Percentiles rank a stretch among this genome's conserved stretches.
Evolutionary conservation across 2,329 filamentous ascomycete species (phyloP).

Genomic region (Penicillium occitanis): DNA sequence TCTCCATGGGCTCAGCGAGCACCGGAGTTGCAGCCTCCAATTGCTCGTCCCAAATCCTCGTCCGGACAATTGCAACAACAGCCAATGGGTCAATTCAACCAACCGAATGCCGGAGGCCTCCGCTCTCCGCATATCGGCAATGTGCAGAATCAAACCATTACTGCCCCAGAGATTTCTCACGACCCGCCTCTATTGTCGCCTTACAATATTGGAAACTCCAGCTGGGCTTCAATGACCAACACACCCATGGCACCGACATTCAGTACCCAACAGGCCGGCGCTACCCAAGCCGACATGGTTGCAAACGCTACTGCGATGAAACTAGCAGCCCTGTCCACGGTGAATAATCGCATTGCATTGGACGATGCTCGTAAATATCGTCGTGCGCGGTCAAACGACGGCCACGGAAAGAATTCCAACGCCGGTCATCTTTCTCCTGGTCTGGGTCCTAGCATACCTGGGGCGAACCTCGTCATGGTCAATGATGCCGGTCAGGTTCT

Average conservation of each 20-base stretch:
- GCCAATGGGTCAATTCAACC: slow-evolving; percentile 90
- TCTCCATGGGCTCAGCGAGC: slow-evolving; percentile 74
- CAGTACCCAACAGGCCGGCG: slow-evolving; percentile 55
- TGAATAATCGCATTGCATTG: slow-evolving; percentile 95
- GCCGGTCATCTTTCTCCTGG: slow-evolving; percentile 64
- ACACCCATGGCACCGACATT: slow-evolving; percentile 94
- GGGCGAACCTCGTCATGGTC: slow-evolving; percentile 85
- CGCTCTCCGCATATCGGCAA: slow-evolving; percentile 76
- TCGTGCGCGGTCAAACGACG: slow-evolving; percentile 84
- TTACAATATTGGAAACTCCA: slow-evolving; percentile 72
- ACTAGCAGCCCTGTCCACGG: slow-evolving; percentile 89
- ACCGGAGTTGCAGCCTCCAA: slow-evolving; percentile 51
- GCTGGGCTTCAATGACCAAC: slow-evolving; percentile 98
- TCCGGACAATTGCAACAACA: slow-evolving; percentile 59
- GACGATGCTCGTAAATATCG: slow-evolving; percentile 97
- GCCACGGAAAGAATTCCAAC: slow-evolving; percentile 47
- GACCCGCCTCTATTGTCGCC: slow-evolving; percentile 86
- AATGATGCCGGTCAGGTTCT: slow-evolving; percentile 89
- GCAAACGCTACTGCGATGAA: slow-evolving; percentile 99
- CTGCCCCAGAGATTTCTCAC: slow-evolving; percentile 64
- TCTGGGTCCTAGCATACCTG: slow-evolving; percentile 63
- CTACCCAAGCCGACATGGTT: slow-evolving; percentile 90
- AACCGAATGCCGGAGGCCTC: slow-evolving; percentile 73
- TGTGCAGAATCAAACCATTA: slow-evolving; percentile 81
- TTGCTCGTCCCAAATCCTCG: slow-evolving; percentile 72